A percentile compares a stretch with the other conserved stretches of the same genome.
These are phyloP conservation scores for Backusella australiensis DNA, from an alignment of 192 early-diverging fungal species.

Conservation along the genomic window DNA sequence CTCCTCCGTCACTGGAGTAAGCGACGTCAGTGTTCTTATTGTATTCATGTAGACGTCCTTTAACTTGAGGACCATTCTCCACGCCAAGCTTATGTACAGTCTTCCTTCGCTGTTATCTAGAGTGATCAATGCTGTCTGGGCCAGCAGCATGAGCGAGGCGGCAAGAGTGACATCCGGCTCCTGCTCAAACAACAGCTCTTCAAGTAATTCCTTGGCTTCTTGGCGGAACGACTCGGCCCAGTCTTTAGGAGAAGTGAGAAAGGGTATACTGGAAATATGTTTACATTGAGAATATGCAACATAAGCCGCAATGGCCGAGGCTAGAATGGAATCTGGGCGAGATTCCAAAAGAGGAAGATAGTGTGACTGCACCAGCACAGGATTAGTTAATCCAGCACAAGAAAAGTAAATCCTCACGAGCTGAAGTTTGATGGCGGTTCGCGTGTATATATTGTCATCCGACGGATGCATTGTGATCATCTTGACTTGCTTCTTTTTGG, in stretches of 20 bases:
- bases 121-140: constrained; percentile 5
- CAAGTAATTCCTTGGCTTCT: constrained; percentile 12
- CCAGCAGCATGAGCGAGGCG: constrained; percentile 1
- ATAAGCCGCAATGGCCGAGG: constrained; percentile 14
- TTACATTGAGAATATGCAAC: constrained; percentile 17
- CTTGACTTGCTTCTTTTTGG: constrained; percentile 1
- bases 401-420: background rate
- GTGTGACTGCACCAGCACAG: constrained; percentile 3
- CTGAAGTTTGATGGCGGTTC: background rate
- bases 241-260: background rate
- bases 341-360: constrained; percentile 5
- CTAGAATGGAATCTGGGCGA: constrained; percentile 14
- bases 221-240: constrained; percentile 12
- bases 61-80: constrained; percentile 15
- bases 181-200: constrained; percentile 19
- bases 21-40: background rate
- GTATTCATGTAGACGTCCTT: constrained; percentile 12
- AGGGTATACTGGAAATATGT: constrained; percentile 4
- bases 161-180: constrained; percentile 8
- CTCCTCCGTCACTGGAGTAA: background rate
- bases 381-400: constrained; percentile 13
- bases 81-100: constrained; percentile 15
- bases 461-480: constrained; percentile 3
- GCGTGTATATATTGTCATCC: background rate
- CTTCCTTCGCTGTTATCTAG: constrained; percentile 15